A percentile compares a stretch with the other conserved stretches of the same genome.
Evolutionary conservation across 768 basidiomycete genomes (phyloP).

Genomic region (Chlorophyllum brunneum): DNA sequence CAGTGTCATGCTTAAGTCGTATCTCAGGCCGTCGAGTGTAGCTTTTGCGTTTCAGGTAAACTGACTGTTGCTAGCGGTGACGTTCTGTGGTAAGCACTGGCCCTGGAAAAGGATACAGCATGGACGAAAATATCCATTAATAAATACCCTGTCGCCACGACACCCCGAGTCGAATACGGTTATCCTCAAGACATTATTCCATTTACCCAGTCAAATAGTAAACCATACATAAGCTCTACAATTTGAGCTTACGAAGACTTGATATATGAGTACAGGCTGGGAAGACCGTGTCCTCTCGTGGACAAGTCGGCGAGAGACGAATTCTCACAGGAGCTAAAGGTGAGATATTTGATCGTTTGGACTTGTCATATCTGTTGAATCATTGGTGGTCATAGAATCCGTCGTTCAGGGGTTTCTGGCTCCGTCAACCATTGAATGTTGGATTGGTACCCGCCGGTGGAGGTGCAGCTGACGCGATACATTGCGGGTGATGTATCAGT

Average conservation of each 20-base stretch:
- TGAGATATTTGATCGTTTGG: not conserved
- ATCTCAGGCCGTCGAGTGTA: too few species aligned
- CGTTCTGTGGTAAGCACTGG: too few species aligned
- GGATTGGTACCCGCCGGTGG: not conserved
- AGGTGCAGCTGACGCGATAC: not conserved
- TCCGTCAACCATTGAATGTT: not conserved
- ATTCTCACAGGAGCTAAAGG: not conserved
- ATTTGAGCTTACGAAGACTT: not conserved
- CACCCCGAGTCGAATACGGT: not conserved
- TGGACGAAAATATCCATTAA: too few species aligned
- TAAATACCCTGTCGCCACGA: not conserved
- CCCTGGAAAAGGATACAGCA: too few species aligned
- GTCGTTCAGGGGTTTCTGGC: too few species aligned
- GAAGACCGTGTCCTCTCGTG: not conserved
- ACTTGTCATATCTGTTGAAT: not conserved
- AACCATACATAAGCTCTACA: not conserved
- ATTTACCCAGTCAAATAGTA: not conserved
- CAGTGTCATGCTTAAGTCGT: too few species aligned
- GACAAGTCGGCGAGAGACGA: not conserved
- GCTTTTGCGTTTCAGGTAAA: too few species aligned
- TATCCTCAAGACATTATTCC: not conserved
- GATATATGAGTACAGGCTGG: too few species aligned
- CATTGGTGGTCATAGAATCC: slow-evolving; percentile 4
- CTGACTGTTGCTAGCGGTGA: too few species aligned
- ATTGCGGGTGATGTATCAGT: too few species aligned